Evolutionary conservation across 805 yeast genomes (phyloP), one percentile per base, ranked within the genome.

Genomic region (Hyphopichia homilentoma): DNA sequence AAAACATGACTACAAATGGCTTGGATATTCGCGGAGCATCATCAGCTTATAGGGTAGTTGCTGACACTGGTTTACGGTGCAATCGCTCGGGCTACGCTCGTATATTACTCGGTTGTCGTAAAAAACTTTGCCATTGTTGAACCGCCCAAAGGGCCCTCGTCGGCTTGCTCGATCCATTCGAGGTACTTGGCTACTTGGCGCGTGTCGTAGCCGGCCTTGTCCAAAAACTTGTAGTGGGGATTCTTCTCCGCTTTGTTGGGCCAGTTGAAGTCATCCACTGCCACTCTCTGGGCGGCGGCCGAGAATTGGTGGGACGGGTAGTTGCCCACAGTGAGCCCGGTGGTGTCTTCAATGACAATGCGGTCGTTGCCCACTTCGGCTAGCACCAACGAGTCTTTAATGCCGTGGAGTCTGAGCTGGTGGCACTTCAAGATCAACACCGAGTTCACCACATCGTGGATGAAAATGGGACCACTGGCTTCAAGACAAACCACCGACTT

Each of bases 341-440:
- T 20, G 30, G 69, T 54, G 19, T 51, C 38, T 36, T 65, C 71
- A 7, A 61, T 51, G 7, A 62, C 46, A 2, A 61, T 42, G 13
- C 52, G 46, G 27, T 48, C 35, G 27, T 49, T 53, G 8, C 36
- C 35, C 6, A 54, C 52, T 8, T 34, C 23, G 1, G 44, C 51
- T 5, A 56, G 34, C 5, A 45, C 32, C 6, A 27, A 26, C 19
- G 48, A 40, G 29, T 48, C 33, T 5, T 19, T 25, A 3, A 51
- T 30, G 17, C 48, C 40, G 33, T 56, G 65, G 21, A 59, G 35
- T 18, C 68, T 31, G 20, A 48, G 39, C 39, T 61, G 68, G 37
- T 61, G 65, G 30, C 62, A 54, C 16, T 36, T 32, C 7, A 57
- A 16, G 8, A 42, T 24, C 6, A 60, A 23, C 3, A 46, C 30